Evolutionary conservation across 257 asterid genomes (phyloP), one percentile per base, ranked within the genome.

Genomic region (Solanum neorickii): DNA sequence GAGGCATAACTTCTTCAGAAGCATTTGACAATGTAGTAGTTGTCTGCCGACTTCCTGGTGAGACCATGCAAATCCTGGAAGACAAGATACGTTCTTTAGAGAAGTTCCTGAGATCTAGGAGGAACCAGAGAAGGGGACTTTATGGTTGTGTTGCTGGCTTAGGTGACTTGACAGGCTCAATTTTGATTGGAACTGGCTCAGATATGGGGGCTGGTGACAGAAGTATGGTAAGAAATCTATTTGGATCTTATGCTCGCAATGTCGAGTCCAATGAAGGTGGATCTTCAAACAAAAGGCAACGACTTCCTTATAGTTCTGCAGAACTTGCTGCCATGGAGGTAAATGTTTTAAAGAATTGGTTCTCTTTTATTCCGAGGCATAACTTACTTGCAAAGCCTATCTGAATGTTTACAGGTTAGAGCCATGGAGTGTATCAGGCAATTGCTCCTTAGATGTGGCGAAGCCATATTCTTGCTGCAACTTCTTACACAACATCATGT

Each of bases 291-390:
- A 95, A 95, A 92, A 93, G 98, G 91, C 98, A 93, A 91, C 93
- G 99, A 88, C 93, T 94, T 90, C 96, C 97, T 33, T 94, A 97
- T 90, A 95, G 93, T 92, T 92, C 97, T 88, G 91, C 98, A 66
- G 99, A 97, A 91, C 91, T 97, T 86, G 98, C 99, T 90, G 98
- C 98, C 86, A 95, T 97, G 99, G 99, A 97, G 98, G 99, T 94
- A 90, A 83, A 21, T 87, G 41, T 88, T 88, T 23, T 86, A 86
- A 78, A 83, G 62, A 66, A 83, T 90, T 84, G 82, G 78, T 56
- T 82, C 90, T 59, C 86, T 83, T 86, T 87, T 89, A 60, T 70
- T 59, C 83, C 87, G 56, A 68, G 77, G 18, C 82, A 33, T 41
- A 21, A 29, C 69, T 86, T 14, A 27, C 83, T 42, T 88, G 60